Conservation (phyloP, 2,329 filamentous ascomycete genomes). For the Diaporthe vexans region DNA sequence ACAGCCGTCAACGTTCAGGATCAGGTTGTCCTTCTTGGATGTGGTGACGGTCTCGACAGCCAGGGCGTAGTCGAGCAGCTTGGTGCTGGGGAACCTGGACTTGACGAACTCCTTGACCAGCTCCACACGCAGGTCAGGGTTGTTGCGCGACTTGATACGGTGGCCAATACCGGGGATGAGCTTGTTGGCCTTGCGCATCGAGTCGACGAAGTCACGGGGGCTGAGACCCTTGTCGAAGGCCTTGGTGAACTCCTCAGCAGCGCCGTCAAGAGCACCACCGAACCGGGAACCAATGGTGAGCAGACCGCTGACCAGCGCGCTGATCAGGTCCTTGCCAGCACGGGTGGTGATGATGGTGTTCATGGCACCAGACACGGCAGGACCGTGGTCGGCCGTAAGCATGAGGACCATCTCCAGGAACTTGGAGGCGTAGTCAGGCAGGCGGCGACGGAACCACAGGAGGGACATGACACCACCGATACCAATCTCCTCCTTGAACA, state of each 20-base stretch:
- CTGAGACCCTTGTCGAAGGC: slow-evolving; percentile 98
- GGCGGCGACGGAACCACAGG: slow-evolving; percentile 98
- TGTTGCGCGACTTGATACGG: slow-evolving; percentile 99
- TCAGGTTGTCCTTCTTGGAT: slow-evolving; percentile 99
- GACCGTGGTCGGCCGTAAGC: slow-evolving; percentile 99
- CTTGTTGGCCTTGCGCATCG: slow-evolving; percentile 99
- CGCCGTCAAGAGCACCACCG: slow-evolving; percentile 97
- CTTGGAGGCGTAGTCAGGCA: slow-evolving; percentile 96
- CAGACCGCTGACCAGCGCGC: slow-evolving; percentile 93
- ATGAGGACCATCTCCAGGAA: slow-evolving; percentile 99
- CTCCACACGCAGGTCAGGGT: slow-evolving; percentile 99
- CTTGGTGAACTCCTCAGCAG: slow-evolving; percentile 98
- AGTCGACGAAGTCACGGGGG: slow-evolving; percentile 98
- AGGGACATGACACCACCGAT: slow-evolving; percentile 99
- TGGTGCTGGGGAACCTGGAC: slow-evolving; percentile 97
- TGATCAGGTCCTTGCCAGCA: slow-evolving; percentile 99
- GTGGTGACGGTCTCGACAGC: slow-evolving; percentile 98
- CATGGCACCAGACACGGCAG: slow-evolving; percentile 99
- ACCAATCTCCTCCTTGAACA: slow-evolving; percentile 98
- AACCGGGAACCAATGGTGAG: slow-evolving; percentile 98
- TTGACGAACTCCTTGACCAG: slow-evolving; percentile 99
- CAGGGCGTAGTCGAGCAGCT: slow-evolving; percentile 98
- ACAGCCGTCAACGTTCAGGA: slow-evolving; percentile 98
- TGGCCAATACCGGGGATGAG: slow-evolving; percentile 99
- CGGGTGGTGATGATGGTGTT: slow-evolving; percentile 99